phyloP scores from a whole-genome alignment of 2,329 filamentous ascomycete species.

The Ceratocystis variospora region DNA sequence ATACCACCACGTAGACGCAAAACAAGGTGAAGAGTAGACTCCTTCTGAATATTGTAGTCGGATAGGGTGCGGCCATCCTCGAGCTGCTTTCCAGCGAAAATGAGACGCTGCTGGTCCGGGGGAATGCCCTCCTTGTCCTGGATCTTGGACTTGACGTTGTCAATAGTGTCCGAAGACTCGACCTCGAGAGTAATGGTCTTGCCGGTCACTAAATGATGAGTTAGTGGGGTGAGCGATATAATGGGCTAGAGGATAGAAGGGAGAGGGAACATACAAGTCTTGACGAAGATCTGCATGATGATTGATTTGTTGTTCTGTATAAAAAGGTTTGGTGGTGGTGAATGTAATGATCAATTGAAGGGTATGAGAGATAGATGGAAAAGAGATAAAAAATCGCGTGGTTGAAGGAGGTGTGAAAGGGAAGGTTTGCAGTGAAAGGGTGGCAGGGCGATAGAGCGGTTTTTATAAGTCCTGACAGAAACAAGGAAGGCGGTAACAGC shows the following conservation, averaged over 20 bases:
- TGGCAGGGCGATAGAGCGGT: constrained; percentile 19
- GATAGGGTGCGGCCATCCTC: constrained; percentile 82
- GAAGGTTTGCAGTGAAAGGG: constrained; percentile 26
- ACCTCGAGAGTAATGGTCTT: constrained; percentile 76
- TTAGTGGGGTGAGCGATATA: constrained; percentile 34
- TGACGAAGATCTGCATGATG: constrained; percentile 92
- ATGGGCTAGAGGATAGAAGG: background rate
- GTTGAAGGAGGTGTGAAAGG: constrained; percentile 20
- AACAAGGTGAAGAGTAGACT: constrained; percentile 68
- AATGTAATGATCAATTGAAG: background rate
- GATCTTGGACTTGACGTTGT: constrained; percentile 91
- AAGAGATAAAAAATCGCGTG: constrained; percentile 17
- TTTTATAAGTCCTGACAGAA: constrained; percentile 16
- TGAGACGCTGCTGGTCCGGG: constrained; percentile 84
- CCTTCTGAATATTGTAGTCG: constrained; percentile 96
- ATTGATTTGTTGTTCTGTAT: constrained; percentile 15
- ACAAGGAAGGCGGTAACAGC: constrained; percentile 20
- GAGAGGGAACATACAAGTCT: constrained; percentile 60
- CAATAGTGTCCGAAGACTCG: constrained; percentile 78
- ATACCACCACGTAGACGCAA: constrained; percentile 68
- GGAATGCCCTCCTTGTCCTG: constrained; percentile 89
- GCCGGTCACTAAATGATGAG: constrained; percentile 49
- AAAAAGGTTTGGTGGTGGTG: background rate
- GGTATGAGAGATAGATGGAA: constrained; percentile 16
- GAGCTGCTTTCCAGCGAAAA: constrained; percentile 86